Conservation (phyloP, 441 rosid genomes). For the Gossypium davidsonii region DNA sequence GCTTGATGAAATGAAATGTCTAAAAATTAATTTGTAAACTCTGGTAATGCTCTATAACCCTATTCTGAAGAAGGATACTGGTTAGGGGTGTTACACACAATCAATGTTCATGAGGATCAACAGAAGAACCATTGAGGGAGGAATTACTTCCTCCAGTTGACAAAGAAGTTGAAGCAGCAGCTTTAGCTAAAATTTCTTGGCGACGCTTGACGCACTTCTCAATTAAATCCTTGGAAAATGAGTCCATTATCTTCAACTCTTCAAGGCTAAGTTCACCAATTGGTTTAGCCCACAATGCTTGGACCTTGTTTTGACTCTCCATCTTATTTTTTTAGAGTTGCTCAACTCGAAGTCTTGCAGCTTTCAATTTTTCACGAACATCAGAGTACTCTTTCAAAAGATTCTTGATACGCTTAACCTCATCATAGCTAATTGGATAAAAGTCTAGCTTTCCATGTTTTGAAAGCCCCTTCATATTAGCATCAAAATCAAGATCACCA, state of each 20-base stretch:
- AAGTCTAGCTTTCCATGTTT: not conserved
- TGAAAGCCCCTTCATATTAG: not conserved
- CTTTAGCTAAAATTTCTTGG: not conserved
- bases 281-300: conserved; percentile 5
- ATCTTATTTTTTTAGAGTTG: not conserved
- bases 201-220: not conserved
- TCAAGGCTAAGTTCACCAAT: conserved; percentile 17
- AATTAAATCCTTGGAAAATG: not conserved
- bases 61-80: no score
- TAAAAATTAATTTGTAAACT: no score
- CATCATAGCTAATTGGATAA: not conserved
- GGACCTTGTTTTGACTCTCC: not conserved
- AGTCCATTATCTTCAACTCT: conserved; percentile 12
- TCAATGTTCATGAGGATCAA: not conserved
- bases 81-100: no score
- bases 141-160: not conserved
- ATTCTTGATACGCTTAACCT: not conserved
- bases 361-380: conserved; percentile 14
- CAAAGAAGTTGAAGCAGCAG: not conserved
- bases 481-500: not conserved
- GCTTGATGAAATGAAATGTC: no score
- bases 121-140: not conserved
- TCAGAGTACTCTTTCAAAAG: conserved; percentile 18
- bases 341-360: conserved; percentile 14
- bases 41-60: no score